Conservation (phyloP, 2,329 filamentous ascomycete genomes). For the Cordyceps fumosorosea region DNA sequence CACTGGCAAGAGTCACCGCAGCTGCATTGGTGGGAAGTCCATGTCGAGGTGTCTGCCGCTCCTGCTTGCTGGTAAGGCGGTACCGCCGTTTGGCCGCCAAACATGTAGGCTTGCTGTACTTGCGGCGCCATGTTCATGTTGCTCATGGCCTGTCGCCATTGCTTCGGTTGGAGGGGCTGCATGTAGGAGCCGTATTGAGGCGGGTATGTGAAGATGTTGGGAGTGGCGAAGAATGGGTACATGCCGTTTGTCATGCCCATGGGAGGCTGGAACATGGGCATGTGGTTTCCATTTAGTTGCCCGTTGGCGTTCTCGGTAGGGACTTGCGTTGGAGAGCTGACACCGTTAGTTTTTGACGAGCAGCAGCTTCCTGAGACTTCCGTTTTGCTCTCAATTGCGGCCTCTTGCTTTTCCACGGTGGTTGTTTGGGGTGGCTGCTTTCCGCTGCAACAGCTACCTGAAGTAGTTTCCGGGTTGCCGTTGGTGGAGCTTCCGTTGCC, state of each 20-base stretch:
- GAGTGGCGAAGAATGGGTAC: conserved; percentile 35
- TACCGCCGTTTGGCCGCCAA: conserved; percentile 20
- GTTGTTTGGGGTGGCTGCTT: conserved; percentile 3
- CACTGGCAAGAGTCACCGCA: conserved; percentile 63
- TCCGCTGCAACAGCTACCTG: conserved; percentile 21
- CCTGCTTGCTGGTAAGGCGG: conserved; percentile 18
- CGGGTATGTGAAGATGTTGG: conserved; percentile 46
- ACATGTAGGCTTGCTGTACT: conserved; percentile 19
- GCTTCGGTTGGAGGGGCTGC: conserved; percentile 48
- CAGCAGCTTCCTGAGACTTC: conserved; percentile 28
- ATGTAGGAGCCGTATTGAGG: conserved; percentile 48
- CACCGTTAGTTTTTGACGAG: conserved; percentile 24
- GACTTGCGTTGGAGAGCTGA: not conserved
- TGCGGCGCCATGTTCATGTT: conserved; percentile 32
- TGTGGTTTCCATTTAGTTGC: conserved; percentile 17
- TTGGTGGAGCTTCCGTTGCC: conserved; percentile 18
- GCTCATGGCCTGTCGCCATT: conserved; percentile 44
- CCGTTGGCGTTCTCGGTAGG: conserved; percentile 23
- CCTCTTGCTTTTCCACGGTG: not conserved
- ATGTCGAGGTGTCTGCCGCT: conserved; percentile 18
- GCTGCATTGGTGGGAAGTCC: conserved; percentile 42
- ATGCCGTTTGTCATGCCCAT: conserved; percentile 33
- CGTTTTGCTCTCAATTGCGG: conserved; percentile 15
- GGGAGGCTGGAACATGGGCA: conserved; percentile 30
- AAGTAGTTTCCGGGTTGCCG: not conserved